These are phyloP conservation scores for Aspergillus melleus DNA, from an alignment of 2,329 filamentous ascomycete genomes.

Conservation along the genomic window DNA sequence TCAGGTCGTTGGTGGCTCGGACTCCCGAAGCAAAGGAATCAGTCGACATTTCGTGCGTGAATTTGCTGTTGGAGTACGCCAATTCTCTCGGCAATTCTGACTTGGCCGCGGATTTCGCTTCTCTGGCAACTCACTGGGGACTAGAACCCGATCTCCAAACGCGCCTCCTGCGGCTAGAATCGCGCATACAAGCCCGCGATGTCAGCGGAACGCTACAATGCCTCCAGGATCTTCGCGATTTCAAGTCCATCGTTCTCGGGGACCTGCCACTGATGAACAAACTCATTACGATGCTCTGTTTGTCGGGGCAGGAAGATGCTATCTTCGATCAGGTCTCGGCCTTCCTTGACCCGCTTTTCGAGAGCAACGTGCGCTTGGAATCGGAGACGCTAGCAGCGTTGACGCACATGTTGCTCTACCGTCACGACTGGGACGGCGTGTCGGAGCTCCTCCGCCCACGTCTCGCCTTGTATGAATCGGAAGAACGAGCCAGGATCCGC, in stretches of 20 bases:
- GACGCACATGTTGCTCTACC: constrained; percentile 70
- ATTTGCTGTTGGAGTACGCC: constrained; percentile 71
- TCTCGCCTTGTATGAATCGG: constrained; percentile 37
- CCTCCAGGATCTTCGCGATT: constrained; percentile 54
- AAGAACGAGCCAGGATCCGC: constrained; percentile 67
- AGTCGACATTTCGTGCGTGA: constrained; percentile 72
- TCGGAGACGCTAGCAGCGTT: constrained; percentile 73
- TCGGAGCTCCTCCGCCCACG: constrained; percentile 79
- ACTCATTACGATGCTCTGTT: constrained; percentile 69
- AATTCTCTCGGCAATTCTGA: constrained; percentile 69
- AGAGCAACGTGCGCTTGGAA: constrained; percentile 67
- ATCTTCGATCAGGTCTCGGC: constrained; percentile 70
- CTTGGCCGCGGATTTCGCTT: constrained; percentile 71
- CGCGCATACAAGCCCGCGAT: constrained; percentile 72
- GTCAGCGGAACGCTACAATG: constrained; percentile 60
- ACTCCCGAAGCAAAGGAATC: constrained; percentile 46
- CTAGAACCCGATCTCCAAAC: constrained; percentile 70
- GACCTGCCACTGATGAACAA: constrained; percentile 67
- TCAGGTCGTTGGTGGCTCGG: constrained; percentile 62
- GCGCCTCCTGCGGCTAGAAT: constrained; percentile 71
- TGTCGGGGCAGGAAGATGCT: constrained; percentile 51
- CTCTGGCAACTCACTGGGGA: constrained; percentile 64
- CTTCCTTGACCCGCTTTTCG: constrained; percentile 71
- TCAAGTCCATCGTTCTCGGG: constrained; percentile 56
- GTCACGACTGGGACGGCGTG: constrained; percentile 75